Conservation (phyloP, 148 eudicot genomes). For the Agrostemma githago region DNA sequence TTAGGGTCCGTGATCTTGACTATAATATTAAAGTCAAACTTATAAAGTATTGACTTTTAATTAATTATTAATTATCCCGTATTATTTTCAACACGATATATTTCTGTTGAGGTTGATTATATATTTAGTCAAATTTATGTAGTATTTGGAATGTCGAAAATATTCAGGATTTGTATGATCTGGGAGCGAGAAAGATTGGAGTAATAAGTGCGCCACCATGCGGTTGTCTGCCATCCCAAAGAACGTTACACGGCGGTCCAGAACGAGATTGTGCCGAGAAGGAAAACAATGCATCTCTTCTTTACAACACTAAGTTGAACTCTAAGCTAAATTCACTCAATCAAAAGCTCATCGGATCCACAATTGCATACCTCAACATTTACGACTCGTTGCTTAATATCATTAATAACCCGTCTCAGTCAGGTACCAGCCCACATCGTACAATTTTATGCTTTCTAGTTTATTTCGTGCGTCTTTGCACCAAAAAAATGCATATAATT, state of each 20-base stretch:
- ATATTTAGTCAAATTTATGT: too few species aligned
- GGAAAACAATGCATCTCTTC: constrained; percentile 38
- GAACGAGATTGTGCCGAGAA: constrained; percentile 35
- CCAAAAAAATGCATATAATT: too few species aligned
- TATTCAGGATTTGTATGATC: constrained; percentile 38
- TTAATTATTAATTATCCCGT: too few species aligned
- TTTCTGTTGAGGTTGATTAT: too few species aligned
- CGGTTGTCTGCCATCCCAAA: constrained; percentile 67
- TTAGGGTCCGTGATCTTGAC: too few species aligned
- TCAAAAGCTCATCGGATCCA: constrained; percentile 27
- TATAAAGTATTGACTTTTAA: too few species aligned
- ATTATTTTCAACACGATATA: too few species aligned
- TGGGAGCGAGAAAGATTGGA: constrained; percentile 57
- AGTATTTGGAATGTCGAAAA: not conserved
- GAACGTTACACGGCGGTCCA: constrained; percentile 47
- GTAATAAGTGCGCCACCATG: constrained; percentile 47
- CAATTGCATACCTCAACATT: constrained; percentile 38
- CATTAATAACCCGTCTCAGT: constrained; percentile 41
- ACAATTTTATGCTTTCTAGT: not conserved
- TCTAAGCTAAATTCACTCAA: constrained; percentile 30
- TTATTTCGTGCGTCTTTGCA: not conserved
- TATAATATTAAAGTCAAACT: too few species aligned
- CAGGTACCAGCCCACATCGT: constrained; percentile 32
- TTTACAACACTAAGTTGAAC: constrained; percentile 47
- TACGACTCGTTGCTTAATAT: constrained; percentile 37